Evolutionary conservation across 2,329 filamentous ascomycete genomes (phyloP), one percentile per base, ranked within the genome.

Genomic region (Fusarium sp.): DNA sequence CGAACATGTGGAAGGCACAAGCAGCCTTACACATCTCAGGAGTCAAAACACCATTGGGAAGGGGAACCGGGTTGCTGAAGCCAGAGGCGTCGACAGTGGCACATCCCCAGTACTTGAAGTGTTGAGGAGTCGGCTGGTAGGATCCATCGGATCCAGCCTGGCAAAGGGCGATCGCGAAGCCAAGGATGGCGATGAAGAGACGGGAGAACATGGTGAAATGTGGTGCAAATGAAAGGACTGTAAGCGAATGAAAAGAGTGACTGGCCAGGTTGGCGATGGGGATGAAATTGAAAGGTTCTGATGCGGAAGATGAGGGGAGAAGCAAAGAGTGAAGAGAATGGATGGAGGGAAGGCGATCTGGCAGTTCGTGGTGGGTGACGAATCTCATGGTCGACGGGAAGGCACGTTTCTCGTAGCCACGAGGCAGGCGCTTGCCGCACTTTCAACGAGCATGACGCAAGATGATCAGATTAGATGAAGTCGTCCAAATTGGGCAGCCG

Each of bases 41-140:
- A 37, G 51, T 70, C 54, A 74, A 50, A n/a, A 64, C 41, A 5
- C 67, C 64, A n/a, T 50, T 40, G 20, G 65, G 59, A 41, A 75
- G 56, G 1, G 45, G 48, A n/a, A 70, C 43, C 7, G 61, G 56
- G 12, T 48, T 57, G 14, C 50, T 47, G 53, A 75, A 74, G 7
- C 60, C 57, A 8, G 50, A 48, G 7, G 69, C 58, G n/a, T 75
- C 60, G 14, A 75, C 54, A 18, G 51, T 58, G 25, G 66, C 72
- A 51, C 73, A 75, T 9, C 73, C 73, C 73, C 73, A 75, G 43
- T 75, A 75, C 18, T 60, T 61, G 43, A 75, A 75, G 14, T 61
- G 43, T 12, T 58, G 32, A n/a, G 30, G 47, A n/a, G 23, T 41
- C 12, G 23, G 34, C 34, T 53, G 23, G 12, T 53, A 9, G 4